Evolutionary conservation across 1,284 basidiomycete genomes (phyloP).

Genomic region (Trametes sp.): DNA sequence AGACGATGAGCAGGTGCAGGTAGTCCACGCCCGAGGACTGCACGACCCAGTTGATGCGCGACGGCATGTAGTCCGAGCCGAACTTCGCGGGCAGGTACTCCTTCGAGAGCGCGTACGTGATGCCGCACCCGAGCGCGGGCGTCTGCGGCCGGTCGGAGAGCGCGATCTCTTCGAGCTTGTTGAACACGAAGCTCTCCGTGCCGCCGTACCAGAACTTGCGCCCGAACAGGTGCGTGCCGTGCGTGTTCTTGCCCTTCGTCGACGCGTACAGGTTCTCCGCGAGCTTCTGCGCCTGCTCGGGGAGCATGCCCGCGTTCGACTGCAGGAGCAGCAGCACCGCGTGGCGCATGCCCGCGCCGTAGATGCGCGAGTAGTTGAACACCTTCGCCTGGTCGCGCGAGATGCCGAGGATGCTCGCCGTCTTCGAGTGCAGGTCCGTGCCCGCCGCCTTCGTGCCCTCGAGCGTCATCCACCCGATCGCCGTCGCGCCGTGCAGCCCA

Average conservation of each 20-base stretch:
- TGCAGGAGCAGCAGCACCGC: conserved; percentile 91
- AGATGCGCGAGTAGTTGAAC: conserved; percentile 99
- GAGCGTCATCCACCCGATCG: conserved; percentile 99
- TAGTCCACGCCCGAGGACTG: conserved; percentile 99
- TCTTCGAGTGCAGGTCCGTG: conserved; percentile 98
- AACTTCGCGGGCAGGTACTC: conserved; percentile 83
- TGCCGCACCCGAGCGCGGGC: conserved; percentile 93
- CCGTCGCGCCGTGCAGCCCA: conserved; percentile 95
- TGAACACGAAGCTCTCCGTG: conserved; percentile 98
- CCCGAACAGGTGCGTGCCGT: conserved; percentile 71
- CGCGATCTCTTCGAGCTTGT: conserved; percentile 97
- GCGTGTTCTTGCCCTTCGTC: conserved; percentile 92
- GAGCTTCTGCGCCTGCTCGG: conserved; percentile 81
- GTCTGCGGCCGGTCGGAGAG: conserved; percentile 88
- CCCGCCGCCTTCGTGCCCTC: conserved; percentile 98
- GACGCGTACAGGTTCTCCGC: conserved; percentile 91
- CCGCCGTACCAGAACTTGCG: conserved; percentile 97
- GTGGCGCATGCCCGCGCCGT: conserved; percentile 96
- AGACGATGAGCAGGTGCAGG: conserved; percentile 93
- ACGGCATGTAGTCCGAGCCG: conserved; percentile 92
- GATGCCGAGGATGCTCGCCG: conserved; percentile 92
- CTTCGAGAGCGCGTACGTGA: conserved; percentile 92
- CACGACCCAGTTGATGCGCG: conserved; percentile 99
- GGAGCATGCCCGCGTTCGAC: conserved; percentile 82
- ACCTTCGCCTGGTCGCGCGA: conserved; percentile 97